These are phyloP conservation scores for Cucumis melo DNA, from an alignment of 306 rosid species.

Conservation along the genomic window DNA sequence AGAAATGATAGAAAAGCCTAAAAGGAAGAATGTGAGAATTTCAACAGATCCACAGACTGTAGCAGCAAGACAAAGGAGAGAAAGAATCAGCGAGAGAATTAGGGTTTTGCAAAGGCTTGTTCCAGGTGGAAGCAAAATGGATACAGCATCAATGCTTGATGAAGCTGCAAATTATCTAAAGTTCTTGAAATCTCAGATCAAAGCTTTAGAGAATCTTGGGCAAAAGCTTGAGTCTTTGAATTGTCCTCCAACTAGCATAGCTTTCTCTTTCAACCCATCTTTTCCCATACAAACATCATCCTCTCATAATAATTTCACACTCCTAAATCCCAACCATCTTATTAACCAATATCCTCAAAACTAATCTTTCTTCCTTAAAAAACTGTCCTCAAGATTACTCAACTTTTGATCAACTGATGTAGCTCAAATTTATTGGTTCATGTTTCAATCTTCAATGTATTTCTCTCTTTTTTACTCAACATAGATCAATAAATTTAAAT, in stretches of 20 bases:
- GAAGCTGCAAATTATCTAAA: slow-evolving; percentile 93
- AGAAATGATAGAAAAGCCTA: slow-evolving; percentile 53
- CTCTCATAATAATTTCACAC: slow-evolving; percentile 12
- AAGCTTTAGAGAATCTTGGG: slow-evolving; percentile 62
- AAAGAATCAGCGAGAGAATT: slow-evolving; percentile 70
- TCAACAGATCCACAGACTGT: slow-evolving; percentile 93
- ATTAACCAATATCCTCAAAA: not conserved
- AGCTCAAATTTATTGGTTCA: not conserved
- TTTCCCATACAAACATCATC: slow-evolving; percentile 55
- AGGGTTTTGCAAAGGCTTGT: slow-evolving; percentile 80
- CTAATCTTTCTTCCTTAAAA: not conserved
- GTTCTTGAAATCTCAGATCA: slow-evolving; percentile 73
- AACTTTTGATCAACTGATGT: not conserved
- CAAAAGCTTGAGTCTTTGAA: slow-evolving; percentile 52
- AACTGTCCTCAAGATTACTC: not conserved
- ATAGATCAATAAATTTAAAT: not conserved
- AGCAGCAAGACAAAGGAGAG: slow-evolving; percentile 94
- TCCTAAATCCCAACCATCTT: slow-evolving; percentile 24
- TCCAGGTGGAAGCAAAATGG: slow-evolving; percentile 98
- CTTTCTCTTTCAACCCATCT: slow-evolving; percentile 80
- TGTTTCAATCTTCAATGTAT: not conserved
- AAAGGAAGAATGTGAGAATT: slow-evolving; percentile 75
- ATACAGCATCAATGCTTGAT: slow-evolving; percentile 95
- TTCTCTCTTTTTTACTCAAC: not conserved
- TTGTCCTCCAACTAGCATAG: slow-evolving; percentile 40